Evolutionary conservation across 345 rosid species (phyloP), one percentile per base, ranked within the genome.

Genomic region (Erucastrum elatum): DNA sequence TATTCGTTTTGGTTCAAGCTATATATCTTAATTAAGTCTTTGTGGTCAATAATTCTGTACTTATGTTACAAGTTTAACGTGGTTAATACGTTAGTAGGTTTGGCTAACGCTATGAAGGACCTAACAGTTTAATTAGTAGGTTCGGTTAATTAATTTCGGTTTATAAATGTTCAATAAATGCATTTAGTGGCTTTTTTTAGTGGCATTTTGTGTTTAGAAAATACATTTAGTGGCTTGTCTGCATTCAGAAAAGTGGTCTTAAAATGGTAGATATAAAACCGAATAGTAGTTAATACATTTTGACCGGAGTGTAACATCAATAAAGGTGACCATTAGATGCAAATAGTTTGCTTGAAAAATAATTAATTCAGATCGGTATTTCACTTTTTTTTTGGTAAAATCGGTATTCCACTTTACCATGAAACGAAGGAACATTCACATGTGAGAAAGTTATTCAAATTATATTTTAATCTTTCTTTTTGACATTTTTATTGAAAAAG

Each of bases 241-340:
- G 21, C 21, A 21, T 21, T 21, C 21, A 21, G 12, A 9, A 71
- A 66, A 78, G 62, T 78, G 67, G 62, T 66, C 1, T 58, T 78
- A 26, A 73, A 66, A 68, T 60, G 70, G 46, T 53, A 17, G 49
- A 74, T 68, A 62, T 17, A 27, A 46, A 62, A 74, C 78, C 75
- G 37, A 74, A 68, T 75, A 62, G 16, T 74, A 35, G 56, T 53
- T 17, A 79, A 79, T 74, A 51, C 78, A 49, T 73, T 21, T 79
- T 68, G 75, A 62, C 75, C 21, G 17, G 75, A 74, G 79, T 55
- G 71, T 80, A 80, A 66, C 44, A 67, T 78, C 73, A 72, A 4
- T 34, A 78, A 73, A 61, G 70, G 65, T 74, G 31, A 16, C 61
- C 63, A 73, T 62, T 29, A 34, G 41, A 66, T 59, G 37, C 49